These are phyloP conservation scores for Rasamsonia emersonii DNA, from an alignment of 2,329 filamentous ascomycete species.

Conservation along the genomic window DNA sequence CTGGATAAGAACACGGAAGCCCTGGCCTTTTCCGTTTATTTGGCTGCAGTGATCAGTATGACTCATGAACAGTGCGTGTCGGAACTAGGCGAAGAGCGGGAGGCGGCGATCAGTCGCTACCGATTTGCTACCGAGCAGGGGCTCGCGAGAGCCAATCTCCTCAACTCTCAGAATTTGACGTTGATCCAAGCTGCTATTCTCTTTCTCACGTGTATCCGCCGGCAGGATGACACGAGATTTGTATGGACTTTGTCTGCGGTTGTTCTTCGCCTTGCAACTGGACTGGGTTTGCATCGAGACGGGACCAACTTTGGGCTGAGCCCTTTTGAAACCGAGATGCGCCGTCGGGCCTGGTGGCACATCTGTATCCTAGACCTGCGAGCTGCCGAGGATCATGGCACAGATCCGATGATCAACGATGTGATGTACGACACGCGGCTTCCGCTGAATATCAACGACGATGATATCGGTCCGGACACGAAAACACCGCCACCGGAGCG, in stretches of 20 bases:
- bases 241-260: slow-evolving; percentile 37
- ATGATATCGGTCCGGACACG: slow-evolving; percentile 41
- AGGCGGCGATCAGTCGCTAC: slow-evolving; percentile 44
- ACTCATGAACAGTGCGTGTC: slow-evolving; percentile 32
- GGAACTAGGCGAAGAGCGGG: slow-evolving; percentile 45
- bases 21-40: slow-evolving; percentile 55
- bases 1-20: slow-evolving; percentile 47
- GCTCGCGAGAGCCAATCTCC: slow-evolving; percentile 52
- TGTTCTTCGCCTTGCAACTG: slow-evolving; percentile 34
- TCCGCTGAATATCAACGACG: slow-evolving; percentile 46
- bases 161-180: slow-evolving; percentile 54
- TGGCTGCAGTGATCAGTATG: slow-evolving; percentile 42
- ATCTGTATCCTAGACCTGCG: slow-evolving; percentile 40
- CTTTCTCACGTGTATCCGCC: slow-evolving; percentile 46
- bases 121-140: slow-evolving; percentile 57
- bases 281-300: slow-evolving; percentile 44
- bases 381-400: slow-evolving; percentile 43
- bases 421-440: slow-evolving; percentile 38
- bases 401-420: slow-evolving; percentile 37
- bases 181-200: slow-evolving; percentile 55
- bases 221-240: slow-evolving; percentile 33
- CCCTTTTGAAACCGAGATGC: slow-evolving; percentile 45
- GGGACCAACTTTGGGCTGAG: slow-evolving; percentile 39
- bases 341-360: slow-evolving; percentile 45
- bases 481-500: slow-evolving; percentile 41